Evolutionary conservation across 805 yeast species (phyloP), one percentile per base, ranked within the genome.

Genomic region (Starmerella floricola): DNA sequence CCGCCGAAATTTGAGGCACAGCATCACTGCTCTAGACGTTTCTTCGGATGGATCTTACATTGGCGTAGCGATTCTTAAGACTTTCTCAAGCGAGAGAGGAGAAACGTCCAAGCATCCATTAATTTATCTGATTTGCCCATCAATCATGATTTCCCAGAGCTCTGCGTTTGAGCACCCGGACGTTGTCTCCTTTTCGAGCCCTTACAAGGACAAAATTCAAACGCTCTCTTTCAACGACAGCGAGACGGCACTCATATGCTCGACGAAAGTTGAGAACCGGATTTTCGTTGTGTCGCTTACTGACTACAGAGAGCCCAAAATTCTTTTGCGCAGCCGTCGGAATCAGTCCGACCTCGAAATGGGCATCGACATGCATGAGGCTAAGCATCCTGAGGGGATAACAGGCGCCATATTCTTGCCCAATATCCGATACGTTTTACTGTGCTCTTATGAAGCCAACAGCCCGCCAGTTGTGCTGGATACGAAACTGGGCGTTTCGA

Each of bases 131-230:
- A 79, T 79, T 46, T 66, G 65, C 35, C 43, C 59, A 2, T 42
- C 44, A 5, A 39, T 37, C 12, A 30, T 41, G 29, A 28, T 36
- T 11, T 31, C 45, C 10, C 44, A 30, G 12, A 32, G 24, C 2
- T 29, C 30, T 15, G 49, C 53, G 8, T 44, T 60, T n/a, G 48
- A 45, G 31, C 52, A 63, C 19, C 74, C 71, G 3, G 74, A 72
- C 32, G 79, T 84, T 2, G 69, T 79, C 8, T 75, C 86, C 2
- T 75, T 86, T 26, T 79, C 93, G 0, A 68, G 83, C 38, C 95
- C 96, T 0, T 85, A 84, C 59, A 63, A 83, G 24, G 96, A 88
- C 58, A 93, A 94, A 1, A 74, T 87, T 31, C 79, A 79, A 49
- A 67, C 79, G 2, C 60, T 87, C 8, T 72, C 75, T 37, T 83